Evolutionary conservation across 1,139 yeast species (phyloP).

Genomic region (Kodamaea anthophila): DNA sequence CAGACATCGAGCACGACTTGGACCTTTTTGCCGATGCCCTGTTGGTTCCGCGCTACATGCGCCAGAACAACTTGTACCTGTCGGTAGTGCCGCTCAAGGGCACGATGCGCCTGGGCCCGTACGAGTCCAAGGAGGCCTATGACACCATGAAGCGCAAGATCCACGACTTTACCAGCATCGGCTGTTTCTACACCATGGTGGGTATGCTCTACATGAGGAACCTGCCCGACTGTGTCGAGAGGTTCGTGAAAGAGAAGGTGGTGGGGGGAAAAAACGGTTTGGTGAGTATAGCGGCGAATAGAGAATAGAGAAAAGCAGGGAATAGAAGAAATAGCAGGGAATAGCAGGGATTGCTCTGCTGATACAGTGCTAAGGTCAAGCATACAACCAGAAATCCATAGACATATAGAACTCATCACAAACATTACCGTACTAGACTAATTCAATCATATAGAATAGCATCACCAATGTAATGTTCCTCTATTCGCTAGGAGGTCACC

Average conservation of each 20-base stretch:
- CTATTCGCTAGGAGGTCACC: no score
- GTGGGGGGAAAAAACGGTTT: constrained; percentile 22
- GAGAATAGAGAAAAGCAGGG: not conserved
- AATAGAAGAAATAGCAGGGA: not conserved
- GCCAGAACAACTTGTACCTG: constrained; percentile 20
- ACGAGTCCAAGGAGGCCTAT: constrained; percentile 11
- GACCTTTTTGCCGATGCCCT: constrained; percentile 16
- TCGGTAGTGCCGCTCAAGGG: constrained; percentile 29
- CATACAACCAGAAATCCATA: no score
- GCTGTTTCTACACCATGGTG: constrained; percentile 35
- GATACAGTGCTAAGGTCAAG: not conserved
- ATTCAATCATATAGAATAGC: no score
- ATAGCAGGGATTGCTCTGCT: not conserved
- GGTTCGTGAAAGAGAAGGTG: constrained; percentile 24
- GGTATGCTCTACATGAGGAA: constrained; percentile 31
- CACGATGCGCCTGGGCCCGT: constrained; percentile 16
- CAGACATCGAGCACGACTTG: constrained; percentile 20
- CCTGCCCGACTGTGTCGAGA: constrained; percentile 18
- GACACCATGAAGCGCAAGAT: constrained; percentile 12
- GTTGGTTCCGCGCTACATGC: constrained; percentile 31
- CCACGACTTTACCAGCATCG: constrained; percentile 24
- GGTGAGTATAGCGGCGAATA: constrained; percentile 10
- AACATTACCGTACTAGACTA: no score
- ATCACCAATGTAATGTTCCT: no score
- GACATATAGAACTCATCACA: no score